A percentile compares a stretch with the other conserved stretches of the same genome.
phyloP scores from a whole-genome alignment of 1,139 yeast genomes.

The Blastobotrys aristatus region DNA sequence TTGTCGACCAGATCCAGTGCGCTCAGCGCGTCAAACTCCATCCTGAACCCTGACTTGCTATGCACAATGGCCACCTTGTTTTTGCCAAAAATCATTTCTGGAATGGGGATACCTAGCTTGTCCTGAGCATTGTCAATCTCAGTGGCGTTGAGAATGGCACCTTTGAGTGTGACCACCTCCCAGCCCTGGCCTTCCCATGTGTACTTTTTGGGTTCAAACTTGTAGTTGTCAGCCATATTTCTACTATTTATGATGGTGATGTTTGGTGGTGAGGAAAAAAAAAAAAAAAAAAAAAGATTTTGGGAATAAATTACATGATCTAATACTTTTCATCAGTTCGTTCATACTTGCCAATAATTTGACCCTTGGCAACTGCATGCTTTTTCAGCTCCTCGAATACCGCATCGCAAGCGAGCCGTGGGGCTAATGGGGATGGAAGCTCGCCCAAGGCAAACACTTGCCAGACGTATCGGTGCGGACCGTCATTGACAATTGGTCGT shows the following conservation, averaged over 20 bases:
- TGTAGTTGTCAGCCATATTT: constrained; percentile 1
- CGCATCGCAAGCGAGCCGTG: not conserved
- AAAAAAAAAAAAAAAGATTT: not conserved
- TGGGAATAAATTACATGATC: not conserved
- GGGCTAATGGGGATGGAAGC: constrained; percentile 9
- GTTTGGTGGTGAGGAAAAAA: not conserved
- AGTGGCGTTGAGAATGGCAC: constrained; percentile 67
- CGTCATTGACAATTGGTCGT: constrained; percentile 21
- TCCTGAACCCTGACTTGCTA: constrained; percentile 38
- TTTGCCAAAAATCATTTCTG: constrained; percentile 98
- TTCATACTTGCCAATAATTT: constrained; percentile 21
- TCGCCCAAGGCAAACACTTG: constrained; percentile 19
- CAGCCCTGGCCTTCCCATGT: constrained; percentile 50
- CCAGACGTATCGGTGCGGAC: constrained; percentile 23
- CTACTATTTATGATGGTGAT: too few relatives aligned
- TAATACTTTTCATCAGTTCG: constrained; percentile 19
- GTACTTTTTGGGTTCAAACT: constrained; percentile 12
- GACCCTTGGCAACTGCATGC: constrained; percentile 20
- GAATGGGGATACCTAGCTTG: constrained; percentile 70
- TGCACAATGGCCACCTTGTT: constrained; percentile 53
- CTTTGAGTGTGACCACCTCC: constrained; percentile 67
- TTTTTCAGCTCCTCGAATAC: constrained; percentile 11
- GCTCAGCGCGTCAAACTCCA: constrained; percentile 71
- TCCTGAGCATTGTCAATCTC: constrained; percentile 70
- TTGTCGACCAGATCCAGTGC: constrained; percentile 66